A percentile compares a stretch with the other conserved stretches of the same genome.
Evolutionary conservation across 1,139 yeast species (phyloP).

Genomic region (Nadsonia commutata): DNA sequence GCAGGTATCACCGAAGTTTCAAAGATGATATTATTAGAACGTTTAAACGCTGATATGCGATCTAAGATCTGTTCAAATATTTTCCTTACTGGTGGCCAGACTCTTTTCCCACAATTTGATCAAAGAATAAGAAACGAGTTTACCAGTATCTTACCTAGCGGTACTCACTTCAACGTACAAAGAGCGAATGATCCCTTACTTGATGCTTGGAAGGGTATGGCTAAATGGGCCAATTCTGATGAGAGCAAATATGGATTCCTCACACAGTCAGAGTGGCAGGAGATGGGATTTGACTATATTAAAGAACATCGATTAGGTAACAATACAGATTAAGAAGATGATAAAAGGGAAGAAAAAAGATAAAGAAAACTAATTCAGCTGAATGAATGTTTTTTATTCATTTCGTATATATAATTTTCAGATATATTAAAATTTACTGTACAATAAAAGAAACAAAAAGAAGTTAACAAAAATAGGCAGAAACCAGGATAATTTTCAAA

Average conservation of each 20-base stretch:
- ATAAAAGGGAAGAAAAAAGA: background rate
- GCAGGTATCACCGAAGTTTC: conserved; percentile 76
- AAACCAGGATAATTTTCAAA: background rate
- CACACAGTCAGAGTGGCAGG: conserved; percentile 63
- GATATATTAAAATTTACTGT: conserved; percentile 1
- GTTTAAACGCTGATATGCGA: conserved; percentile 25
- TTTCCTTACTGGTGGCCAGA: conserved; percentile 77
- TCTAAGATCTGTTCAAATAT: conserved; percentile 38
- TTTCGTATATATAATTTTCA: background rate
- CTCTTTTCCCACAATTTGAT: conserved; percentile 49
- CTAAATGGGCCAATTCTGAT: conserved; percentile 46
- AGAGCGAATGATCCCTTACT: conserved; percentile 50
- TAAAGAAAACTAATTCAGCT: background rate
- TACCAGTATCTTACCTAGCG: conserved; percentile 54
- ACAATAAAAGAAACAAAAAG: background rate
- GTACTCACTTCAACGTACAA: conserved; percentile 45
- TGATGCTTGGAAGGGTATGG: conserved; percentile 95
- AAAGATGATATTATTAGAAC: conserved; percentile 47
- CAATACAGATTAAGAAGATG: conserved; percentile 8
- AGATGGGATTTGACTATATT: conserved; percentile 78
- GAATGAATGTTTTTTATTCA: background rate
- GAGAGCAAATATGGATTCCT: conserved; percentile 39
- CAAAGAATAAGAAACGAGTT: conserved; percentile 55
- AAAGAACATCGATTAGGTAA: conserved; percentile 81
- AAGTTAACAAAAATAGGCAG: background rate